These are phyloP conservation scores for Diaporthe eres DNA, from an alignment of 2,329 filamentous ascomycete genomes.

Conservation along the genomic window DNA sequence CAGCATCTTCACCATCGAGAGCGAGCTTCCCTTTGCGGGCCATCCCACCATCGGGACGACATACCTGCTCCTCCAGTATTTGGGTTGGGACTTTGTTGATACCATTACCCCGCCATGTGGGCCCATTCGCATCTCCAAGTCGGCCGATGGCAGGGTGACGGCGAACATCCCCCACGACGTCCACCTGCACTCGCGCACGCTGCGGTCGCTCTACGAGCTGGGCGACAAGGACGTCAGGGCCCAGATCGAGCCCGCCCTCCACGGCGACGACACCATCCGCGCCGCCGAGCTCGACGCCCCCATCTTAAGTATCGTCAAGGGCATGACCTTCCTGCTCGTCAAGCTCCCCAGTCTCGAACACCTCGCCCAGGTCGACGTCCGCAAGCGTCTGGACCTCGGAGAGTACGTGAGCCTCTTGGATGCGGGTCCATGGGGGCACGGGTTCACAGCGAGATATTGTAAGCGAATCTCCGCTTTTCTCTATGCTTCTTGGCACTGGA, in stretches of 20 bases:
- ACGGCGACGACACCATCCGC: constrained; percentile 48
- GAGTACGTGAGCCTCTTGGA: constrained; percentile 58
- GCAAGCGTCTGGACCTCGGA: constrained; percentile 49
- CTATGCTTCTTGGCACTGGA: neutral
- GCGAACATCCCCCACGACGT: constrained; percentile 78
- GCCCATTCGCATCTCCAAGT: constrained; percentile 61
- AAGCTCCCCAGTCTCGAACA: constrained; percentile 72
- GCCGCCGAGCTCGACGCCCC: constrained; percentile 59
- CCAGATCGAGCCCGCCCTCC: constrained; percentile 51
- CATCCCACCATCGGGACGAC: constrained; percentile 73
- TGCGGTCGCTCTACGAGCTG: constrained; percentile 51
- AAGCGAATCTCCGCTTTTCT: neutral
- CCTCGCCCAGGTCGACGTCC: constrained; percentile 59
- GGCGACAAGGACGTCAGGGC: constrained; percentile 45
- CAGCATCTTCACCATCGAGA: constrained; percentile 70
- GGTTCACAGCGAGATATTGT: constrained; percentile 66
- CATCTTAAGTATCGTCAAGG: constrained; percentile 76
- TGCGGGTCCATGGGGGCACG: constrained; percentile 65
- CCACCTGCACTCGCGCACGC: constrained; percentile 67
- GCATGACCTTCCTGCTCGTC: constrained; percentile 81
- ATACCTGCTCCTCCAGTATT: constrained; percentile 59
- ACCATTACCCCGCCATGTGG: constrained; percentile 70
- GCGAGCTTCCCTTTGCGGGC: constrained; percentile 73
- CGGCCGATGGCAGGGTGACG: constrained; percentile 59
- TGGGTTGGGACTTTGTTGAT: constrained; percentile 52